phyloP scores from a whole-genome alignment of 192 early-diverging fungal genomes.

The Chytriomyces sp. region DNA sequence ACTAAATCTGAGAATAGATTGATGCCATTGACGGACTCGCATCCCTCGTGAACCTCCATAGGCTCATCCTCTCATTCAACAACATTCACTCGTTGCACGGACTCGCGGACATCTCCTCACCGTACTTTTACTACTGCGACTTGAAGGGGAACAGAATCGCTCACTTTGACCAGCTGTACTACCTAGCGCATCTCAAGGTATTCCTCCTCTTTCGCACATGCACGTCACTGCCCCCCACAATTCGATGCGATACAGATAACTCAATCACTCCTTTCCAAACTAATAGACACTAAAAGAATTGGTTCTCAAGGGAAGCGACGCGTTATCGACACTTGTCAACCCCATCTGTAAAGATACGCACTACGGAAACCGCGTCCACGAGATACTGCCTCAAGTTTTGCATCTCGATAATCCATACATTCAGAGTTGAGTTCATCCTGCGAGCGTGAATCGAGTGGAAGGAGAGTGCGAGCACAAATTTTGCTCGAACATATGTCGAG shows the following conservation, averaged over 20 bases:
- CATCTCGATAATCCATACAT: slow-evolving; percentile 33
- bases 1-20: slow-evolving; percentile 25
- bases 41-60: slow-evolving; percentile 21
- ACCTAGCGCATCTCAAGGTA: slow-evolving; percentile 34
- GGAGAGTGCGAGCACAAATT: background rate
- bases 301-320: slow-evolving; percentile 13
- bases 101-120: slow-evolving; percentile 13
- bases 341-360: slow-evolving; percentile 28
- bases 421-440: background rate
- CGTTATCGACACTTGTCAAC: slow-evolving; percentile 17
- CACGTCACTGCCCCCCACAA: no score
- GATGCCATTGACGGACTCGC: slow-evolving; percentile 28
- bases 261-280: no score
- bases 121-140: slow-evolving; percentile 38
- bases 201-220: no score
- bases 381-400: slow-evolving; percentile 22
- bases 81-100: slow-evolving; percentile 37
- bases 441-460: no score
- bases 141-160: slow-evolving; percentile 47
- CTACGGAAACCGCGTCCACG: slow-evolving; percentile 9
- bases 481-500: background rate
- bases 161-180: slow-evolving; percentile 32
- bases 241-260: background rate
- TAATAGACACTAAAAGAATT: slow-evolving; percentile 31
- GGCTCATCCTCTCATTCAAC: slow-evolving; percentile 52